These are phyloP conservation scores for Elaeagnus macrophylla DNA, from an alignment of 306 rosid species.

Conservation along the genomic window DNA sequence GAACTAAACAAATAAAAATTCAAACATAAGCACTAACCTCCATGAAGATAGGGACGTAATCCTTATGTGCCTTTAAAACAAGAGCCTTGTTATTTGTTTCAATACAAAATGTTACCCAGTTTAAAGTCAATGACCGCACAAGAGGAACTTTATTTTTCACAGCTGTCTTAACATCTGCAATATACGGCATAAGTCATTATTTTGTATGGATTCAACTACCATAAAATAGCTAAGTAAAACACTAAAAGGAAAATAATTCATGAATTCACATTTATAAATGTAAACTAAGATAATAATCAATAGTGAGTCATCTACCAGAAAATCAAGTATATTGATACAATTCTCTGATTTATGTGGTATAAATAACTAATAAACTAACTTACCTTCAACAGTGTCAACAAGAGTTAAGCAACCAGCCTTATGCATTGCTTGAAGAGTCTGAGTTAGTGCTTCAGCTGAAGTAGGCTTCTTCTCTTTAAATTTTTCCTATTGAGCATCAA, in stretches of 20 bases:
- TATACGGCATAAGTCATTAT: constrained; percentile 19
- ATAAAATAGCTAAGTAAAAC: neutral
- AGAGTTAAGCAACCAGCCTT: constrained; percentile 88
- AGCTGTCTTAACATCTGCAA: constrained; percentile 73
- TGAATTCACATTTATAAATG: neutral
- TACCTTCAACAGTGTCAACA: constrained; percentile 78
- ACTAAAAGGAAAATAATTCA: neutral
- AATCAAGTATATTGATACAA: too few relatives aligned
- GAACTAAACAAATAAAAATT: neutral
- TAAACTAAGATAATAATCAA: neutral
- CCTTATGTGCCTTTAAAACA: constrained; percentile 79
- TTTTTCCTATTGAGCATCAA: constrained; percentile 61
- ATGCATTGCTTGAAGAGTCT: constrained; percentile 88
- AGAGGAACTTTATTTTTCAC: constrained; percentile 96
- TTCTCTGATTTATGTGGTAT: too few relatives aligned
- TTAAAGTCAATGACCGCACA: constrained; percentile 76
- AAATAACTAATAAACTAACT: constrained; percentile 23
- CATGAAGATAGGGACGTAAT: constrained; percentile 92
- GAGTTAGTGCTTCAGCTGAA: constrained; percentile 54
- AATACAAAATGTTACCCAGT: constrained; percentile 87
- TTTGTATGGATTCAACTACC: constrained; percentile 13
- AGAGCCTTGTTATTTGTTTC: constrained; percentile 79
- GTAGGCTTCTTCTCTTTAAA: constrained; percentile 95
- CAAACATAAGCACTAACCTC: constrained; percentile 59
- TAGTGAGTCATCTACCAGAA: too few relatives aligned